Evolutionary conservation across 208 protist species (phyloP).

Genomic region (Kentomonas sorsogonicus): DNA sequence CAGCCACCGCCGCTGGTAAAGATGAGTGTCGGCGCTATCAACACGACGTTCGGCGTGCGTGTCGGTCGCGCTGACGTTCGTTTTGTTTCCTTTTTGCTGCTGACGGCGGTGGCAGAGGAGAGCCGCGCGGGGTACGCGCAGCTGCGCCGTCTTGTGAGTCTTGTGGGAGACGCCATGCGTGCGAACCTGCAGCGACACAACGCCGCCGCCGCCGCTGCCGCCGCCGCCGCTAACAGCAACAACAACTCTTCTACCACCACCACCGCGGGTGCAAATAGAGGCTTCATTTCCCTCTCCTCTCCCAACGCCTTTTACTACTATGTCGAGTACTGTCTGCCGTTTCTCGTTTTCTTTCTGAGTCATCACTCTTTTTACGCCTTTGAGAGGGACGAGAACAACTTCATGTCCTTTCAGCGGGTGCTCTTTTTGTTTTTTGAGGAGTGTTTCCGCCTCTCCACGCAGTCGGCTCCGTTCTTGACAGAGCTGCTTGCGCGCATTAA

Average conservation of each 20-base stretch:
- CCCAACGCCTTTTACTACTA: constrained; percentile 53
- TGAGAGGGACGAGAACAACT: constrained; percentile 34
- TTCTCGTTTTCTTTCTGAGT: constrained; percentile 72
- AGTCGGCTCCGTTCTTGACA: constrained; percentile 61
- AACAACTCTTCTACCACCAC: no score
- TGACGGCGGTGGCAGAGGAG: constrained; percentile 66
- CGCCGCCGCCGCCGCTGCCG: no score
- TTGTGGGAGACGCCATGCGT: constrained; percentile 47
- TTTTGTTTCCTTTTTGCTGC: constrained; percentile 55
- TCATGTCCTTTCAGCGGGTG: constrained; percentile 69
- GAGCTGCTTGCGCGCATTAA: constrained; percentile 76
- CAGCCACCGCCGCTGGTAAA: no score
- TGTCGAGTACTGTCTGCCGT: constrained; percentile 77
- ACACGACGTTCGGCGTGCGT: no score
- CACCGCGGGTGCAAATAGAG: no score
- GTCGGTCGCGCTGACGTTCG: constrained; percentile 82
- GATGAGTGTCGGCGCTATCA: no score
- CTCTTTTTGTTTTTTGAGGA: constrained; percentile 80
- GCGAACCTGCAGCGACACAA: constrained; percentile 24
- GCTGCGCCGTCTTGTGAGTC: constrained; percentile 36
- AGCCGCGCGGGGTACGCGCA: constrained; percentile 39
- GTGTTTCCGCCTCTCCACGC: constrained; percentile 58
- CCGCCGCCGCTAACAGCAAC: no score
- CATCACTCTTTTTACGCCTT: constrained; percentile 71
- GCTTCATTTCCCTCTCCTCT: constrained; percentile 39